Evolutionary conservation across 768 basidiomycete genomes (phyloP).

Genomic region (Crucibulum laeve): DNA sequence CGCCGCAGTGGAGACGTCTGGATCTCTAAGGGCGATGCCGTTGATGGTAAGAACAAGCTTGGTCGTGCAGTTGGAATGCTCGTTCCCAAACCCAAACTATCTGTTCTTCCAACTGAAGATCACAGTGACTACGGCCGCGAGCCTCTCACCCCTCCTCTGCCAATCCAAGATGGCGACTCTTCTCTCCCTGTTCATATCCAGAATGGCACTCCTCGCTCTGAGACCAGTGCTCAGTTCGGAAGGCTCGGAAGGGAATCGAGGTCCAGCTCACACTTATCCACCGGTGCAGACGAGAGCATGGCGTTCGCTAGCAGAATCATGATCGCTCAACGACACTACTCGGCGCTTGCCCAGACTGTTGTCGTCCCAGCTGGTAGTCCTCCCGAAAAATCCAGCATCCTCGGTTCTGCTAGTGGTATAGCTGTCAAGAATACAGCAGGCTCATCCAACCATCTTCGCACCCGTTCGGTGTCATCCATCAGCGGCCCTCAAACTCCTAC

Average conservation of each 20-base stretch:
- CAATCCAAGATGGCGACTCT: slow-evolving; percentile 49
- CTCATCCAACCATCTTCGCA: slow-evolving; percentile 49
- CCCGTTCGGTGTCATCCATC: slow-evolving; percentile 54
- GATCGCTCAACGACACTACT: slow-evolving; percentile 72
- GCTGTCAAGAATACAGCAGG: slow-evolving; percentile 22
- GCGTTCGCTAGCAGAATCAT: slow-evolving; percentile 56
- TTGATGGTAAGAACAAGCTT: slow-evolving; percentile 60
- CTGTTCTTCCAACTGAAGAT: slow-evolving; percentile 59
- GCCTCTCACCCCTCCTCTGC: slow-evolving; percentile 50
- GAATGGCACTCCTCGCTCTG: slow-evolving; percentile 47
- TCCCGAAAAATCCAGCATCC: slow-evolving; percentile 31
- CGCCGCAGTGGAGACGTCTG: slow-evolving; percentile 73
- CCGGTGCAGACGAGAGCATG: slow-evolving; percentile 41
- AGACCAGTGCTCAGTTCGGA: slow-evolving; percentile 55
- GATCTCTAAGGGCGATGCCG: slow-evolving; percentile 68
- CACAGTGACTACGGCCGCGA: slow-evolving; percentile 33
- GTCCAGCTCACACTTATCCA: slow-evolving; percentile 50
- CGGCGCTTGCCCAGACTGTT: slow-evolving; percentile 63
- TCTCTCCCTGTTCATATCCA: slow-evolving; percentile 39
- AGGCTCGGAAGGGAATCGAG: slow-evolving; percentile 47
- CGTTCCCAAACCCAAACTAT: slow-evolving; percentile 58
- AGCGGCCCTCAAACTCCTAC: slow-evolving; percentile 34
- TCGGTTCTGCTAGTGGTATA: slow-evolving; percentile 34
- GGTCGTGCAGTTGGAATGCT: slow-evolving; percentile 63
- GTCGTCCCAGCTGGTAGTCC: slow-evolving; percentile 41